Conservation (phyloP, 306 rosid genomes). For the Ceratonia siliqua region DNA sequence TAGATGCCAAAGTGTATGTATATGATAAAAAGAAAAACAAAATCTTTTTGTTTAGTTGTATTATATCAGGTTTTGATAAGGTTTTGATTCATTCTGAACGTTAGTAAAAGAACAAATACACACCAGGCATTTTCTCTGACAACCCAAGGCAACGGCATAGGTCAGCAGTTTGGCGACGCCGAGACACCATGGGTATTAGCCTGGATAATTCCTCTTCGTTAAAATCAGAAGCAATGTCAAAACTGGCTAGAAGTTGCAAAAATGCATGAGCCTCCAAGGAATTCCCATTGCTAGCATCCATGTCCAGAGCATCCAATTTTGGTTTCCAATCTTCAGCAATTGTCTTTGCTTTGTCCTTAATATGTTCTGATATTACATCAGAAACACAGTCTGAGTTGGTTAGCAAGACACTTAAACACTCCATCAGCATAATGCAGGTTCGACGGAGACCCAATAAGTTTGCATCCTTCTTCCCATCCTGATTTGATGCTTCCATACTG, state of each 20-base stretch:
- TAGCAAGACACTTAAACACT: slow-evolving; percentile 78
- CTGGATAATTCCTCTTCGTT: slow-evolving; percentile 72
- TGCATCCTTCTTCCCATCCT: slow-evolving; percentile 90
- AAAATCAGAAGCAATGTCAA: slow-evolving; percentile 83
- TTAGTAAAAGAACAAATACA: slow-evolving; percentile 25
- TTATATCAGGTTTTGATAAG: background rate
- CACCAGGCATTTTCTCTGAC: slow-evolving; percentile 94
- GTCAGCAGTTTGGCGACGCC: slow-evolving; percentile 97
- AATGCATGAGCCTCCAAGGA: slow-evolving; percentile 98
- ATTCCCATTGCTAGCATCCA: slow-evolving; percentile 96
- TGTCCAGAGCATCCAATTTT: slow-evolving; percentile 80
- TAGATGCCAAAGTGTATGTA: background rate
- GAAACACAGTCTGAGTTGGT: slow-evolving; percentile 49
- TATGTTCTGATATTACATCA: slow-evolving; percentile 64
- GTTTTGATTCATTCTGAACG: background rate
- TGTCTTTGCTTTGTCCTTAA: slow-evolving; percentile 70
- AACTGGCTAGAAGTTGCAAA: slow-evolving; percentile 91
- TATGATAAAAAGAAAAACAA: background rate
- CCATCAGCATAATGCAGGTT: slow-evolving; percentile 98
- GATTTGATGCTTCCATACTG: slow-evolving; percentile 56
- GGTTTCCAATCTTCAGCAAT: slow-evolving; percentile 95
- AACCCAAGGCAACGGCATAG: slow-evolving; percentile 94
- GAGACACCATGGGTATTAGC: slow-evolving; percentile 91
- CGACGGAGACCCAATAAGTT: slow-evolving; percentile 89
- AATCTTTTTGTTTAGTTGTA: background rate